A percentile compares a stretch with the other conserved stretches of the same genome.
phyloP scores from a whole-genome alignment of 495 filamentous ascomycete species.

The Penicillium steckii region DNA sequence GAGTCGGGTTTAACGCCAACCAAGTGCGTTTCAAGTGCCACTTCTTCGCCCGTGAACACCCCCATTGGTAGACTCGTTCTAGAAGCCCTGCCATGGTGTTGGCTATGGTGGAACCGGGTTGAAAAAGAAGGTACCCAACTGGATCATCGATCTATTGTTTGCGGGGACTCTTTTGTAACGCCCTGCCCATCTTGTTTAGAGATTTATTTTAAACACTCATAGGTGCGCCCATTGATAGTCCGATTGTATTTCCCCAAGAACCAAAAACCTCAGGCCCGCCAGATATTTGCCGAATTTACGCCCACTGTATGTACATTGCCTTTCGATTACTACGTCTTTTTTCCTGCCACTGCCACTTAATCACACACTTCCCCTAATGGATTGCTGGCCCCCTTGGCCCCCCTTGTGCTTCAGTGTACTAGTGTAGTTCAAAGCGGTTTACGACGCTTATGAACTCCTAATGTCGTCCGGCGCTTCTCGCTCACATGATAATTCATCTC shows the following conservation, averaged over 20 bases:
- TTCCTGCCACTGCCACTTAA: conserved; percentile 4
- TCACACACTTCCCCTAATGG: conserved; percentile 8
- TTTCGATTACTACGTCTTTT: conserved; percentile 1
- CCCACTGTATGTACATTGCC: conserved; percentile 20
- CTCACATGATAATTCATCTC: conserved; percentile 22
- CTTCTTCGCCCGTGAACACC: conserved; percentile 5
- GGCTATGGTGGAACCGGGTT: not conserved
- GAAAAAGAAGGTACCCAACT: conserved; percentile 9
- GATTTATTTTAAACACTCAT: conserved; percentile 5
- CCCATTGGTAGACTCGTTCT: conserved; percentile 17
- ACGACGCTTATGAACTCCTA: conserved; percentile 12
- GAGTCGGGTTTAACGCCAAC: not conserved
- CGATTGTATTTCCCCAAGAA: conserved; percentile 6
- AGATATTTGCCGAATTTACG: not conserved
- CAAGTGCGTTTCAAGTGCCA: conserved; percentile 17
- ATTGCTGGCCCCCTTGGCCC: conserved; percentile 14
- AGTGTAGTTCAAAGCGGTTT: conserved; percentile 16
- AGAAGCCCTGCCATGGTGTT: conserved; percentile 12
- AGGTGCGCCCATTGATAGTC: conserved; percentile 2
- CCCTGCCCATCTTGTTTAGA: conserved; percentile 13
- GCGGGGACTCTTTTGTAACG: conserved; percentile 19
- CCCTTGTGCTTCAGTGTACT: conserved; percentile 8
- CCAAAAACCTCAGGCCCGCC: conserved; percentile 14
- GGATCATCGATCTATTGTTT: conserved; percentile 12
- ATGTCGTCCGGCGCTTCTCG: conserved; percentile 21